phyloP scores from a whole-genome alignment of 805 yeast species.

The Lipomyces chichibuensis region DNA sequence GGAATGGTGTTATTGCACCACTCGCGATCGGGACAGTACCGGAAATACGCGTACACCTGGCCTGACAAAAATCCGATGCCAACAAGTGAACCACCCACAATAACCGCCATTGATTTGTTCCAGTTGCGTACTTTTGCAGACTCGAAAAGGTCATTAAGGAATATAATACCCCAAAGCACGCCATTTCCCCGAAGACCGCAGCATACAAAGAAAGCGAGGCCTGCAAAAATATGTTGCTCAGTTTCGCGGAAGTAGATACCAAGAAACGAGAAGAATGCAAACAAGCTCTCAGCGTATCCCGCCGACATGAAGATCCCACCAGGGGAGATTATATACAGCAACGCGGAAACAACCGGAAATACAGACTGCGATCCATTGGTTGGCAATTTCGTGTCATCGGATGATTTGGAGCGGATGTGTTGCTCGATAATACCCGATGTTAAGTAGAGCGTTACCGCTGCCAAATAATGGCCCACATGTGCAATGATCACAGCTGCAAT shows the following conservation, averaged over 20 bases:
- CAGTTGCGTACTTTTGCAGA: conserved; percentile 1
- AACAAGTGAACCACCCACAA: conserved; percentile 62
- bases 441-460: conserved; percentile 54
- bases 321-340: conserved; percentile 65
- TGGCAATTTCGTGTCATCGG: not conserved
- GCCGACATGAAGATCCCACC: conserved; percentile 78
- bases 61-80: conserved; percentile 52
- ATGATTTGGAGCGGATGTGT: conserved; percentile 18
- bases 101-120: conserved; percentile 23
- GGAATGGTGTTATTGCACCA: conserved; percentile 73
- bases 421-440: conserved; percentile 48
- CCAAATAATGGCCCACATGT: conserved; percentile 56
- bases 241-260: conserved; percentile 59
- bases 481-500: conserved; percentile 54
- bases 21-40: conserved; percentile 74
- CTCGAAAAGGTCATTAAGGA: conserved; percentile 56
- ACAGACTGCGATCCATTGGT: conserved; percentile 21
- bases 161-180: conserved; percentile 69
- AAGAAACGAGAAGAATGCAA: conserved; percentile 60
- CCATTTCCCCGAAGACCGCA: conserved; percentile 76
- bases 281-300: conserved; percentile 75
- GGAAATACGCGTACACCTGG: conserved; percentile 57
- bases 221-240: conserved; percentile 49
- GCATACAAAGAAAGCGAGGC: conserved; percentile 58
- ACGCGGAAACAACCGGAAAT: conserved; percentile 46